These are phyloP conservation scores for Aspergillus bridgeri DNA, from an alignment of 495 filamentous ascomycete species.

Conservation along the genomic window DNA sequence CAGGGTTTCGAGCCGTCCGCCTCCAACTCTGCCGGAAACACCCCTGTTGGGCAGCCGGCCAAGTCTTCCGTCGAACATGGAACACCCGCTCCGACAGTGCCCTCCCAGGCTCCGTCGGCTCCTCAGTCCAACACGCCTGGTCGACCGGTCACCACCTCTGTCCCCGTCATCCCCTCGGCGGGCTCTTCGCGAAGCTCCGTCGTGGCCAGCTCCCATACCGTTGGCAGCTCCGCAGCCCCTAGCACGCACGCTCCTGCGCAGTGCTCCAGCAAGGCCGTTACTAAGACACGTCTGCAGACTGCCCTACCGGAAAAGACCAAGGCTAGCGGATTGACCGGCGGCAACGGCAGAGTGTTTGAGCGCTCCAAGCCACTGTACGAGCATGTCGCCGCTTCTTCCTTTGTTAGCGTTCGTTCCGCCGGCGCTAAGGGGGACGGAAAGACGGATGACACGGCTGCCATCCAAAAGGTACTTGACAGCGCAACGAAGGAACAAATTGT, in stretches of 20 bases:
- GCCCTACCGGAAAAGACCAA: conserved; percentile 32
- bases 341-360: conserved; percentile 55
- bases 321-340: conserved; percentile 35
- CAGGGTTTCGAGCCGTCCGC: neutral
- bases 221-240: conserved; percentile 1
- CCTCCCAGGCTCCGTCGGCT: neutral
- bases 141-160: neutral
- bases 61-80: neutral
- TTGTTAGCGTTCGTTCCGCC: conserved; percentile 67
- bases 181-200: neutral
- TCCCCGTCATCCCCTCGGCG: neutral
- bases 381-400: conserved; percentile 39
- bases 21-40: neutral
- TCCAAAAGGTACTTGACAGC: conserved; percentile 70
- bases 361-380: conserved; percentile 68
- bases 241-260: conserved; percentile 21
- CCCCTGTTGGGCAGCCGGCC: neutral
- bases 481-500: conserved; percentile 60
- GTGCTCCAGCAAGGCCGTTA: conserved; percentile 31
- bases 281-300: conserved; percentile 39
- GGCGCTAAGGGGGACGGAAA: conserved; percentile 77
- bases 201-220: neutral
- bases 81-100: neutral
- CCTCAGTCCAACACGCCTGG: neutral
- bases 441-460: conserved; percentile 55